Evolutionary conservation across 345 rosid species (phyloP), one percentile per base, ranked within the genome.

Genomic region (Rhodomyrtus tomentosa): DNA sequence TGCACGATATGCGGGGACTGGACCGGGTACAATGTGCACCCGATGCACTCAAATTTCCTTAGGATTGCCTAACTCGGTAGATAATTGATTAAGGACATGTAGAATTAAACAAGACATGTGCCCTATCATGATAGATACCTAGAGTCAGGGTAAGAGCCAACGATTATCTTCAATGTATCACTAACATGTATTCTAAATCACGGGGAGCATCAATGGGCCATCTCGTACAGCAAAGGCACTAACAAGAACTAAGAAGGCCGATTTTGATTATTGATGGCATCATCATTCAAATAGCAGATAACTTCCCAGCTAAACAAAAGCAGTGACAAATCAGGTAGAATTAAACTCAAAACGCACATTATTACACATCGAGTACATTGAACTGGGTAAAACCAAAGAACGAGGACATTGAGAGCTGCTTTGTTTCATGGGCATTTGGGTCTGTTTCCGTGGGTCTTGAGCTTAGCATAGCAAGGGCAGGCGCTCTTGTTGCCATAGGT

Each of bases 361-460:
- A 32, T 62, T 62, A 62, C 42, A 32, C 76, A 62, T 21, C 42
- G 18, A 40, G 76, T 16, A 16, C 8, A 62, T 62, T 32, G 32
- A 68, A 68, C 18, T 32, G 45, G 76, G 24, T 2, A 68, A 38
- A 32, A 1, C 76, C 45, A 32, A 68, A 68, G 76, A 32, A 68
- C 45, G 18, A 32, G 32, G 6, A 32, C 22, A 24, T 16, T 1
- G 76, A 62, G 76, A 16, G 22, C 76, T 20, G 76, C 76, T 18
- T n/a, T n/a, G 2, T 32, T 15, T 89, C 82, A 93, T 86, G 93
- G 95, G 88, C 95, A 93, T 85, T 93, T 91, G 86, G 83, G 91
- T 79, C 68, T 82, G 84, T 91, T 89, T 29, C 90, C 92, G 85
- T 89, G 91, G 83, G 91, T 92, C 51, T 83, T 88, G 87, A 91